Conservation (phyloP, 306 rosid species). For the Acacia melanoxylon region DNA sequence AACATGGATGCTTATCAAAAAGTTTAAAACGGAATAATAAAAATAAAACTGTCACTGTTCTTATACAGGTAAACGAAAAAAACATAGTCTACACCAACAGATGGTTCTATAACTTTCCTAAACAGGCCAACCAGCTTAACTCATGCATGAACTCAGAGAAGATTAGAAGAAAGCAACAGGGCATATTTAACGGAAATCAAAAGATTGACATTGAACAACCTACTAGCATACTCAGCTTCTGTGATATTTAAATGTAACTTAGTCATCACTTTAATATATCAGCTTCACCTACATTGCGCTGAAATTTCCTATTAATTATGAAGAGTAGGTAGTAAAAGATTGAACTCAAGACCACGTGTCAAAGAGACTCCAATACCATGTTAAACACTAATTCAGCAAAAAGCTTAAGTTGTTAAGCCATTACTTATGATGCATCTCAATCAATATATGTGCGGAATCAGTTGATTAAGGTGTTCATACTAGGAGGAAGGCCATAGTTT, state of each 20-base stretch:
- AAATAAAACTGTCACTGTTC: not conserved
- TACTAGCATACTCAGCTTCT: not conserved
- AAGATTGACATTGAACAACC: not conserved
- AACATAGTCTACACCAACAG: not conserved
- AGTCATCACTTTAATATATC: too few relatives aligned
- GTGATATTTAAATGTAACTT: too few relatives aligned
- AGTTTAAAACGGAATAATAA: not conserved
- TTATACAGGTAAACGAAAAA: not conserved
- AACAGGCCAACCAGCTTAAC: not conserved
- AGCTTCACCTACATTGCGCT: not conserved
- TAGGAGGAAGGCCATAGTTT: constrained; percentile 65
- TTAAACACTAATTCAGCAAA: not conserved
- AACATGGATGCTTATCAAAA: not conserved
- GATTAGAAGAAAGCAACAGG: not conserved
- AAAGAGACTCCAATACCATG: not conserved
- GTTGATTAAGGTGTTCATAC: constrained; percentile 51
- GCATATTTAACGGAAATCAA: not conserved
- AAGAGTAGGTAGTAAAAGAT: not conserved
- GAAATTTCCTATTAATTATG: not conserved
- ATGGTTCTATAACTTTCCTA: not conserved
- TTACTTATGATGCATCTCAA: not conserved
- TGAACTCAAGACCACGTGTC: not conserved
- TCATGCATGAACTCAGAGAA: not conserved
- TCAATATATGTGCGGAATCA: not conserved
- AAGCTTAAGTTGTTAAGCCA: not conserved